Percentiles rank a stretch among this genome's conserved stretches.
Conservation (phyloP, 2,329 filamentous ascomycete genomes). For the Ophiocordyceps camponoti-saundersi region DNA sequence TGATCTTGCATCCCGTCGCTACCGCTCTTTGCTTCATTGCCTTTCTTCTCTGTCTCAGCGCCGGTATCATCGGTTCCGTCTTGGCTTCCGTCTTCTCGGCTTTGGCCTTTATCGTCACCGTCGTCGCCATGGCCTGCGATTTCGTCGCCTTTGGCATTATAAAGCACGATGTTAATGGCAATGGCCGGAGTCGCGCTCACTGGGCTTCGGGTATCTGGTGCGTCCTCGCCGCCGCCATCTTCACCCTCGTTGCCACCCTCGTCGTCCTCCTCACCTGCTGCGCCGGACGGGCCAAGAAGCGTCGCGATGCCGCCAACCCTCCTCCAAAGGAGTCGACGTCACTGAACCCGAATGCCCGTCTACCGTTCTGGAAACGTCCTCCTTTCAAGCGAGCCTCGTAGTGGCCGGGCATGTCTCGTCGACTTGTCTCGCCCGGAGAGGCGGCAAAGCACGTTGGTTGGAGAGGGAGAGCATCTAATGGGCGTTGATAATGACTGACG, state of each 20-base stretch:
- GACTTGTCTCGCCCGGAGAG: neutral
- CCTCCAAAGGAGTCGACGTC: constrained; percentile 2
- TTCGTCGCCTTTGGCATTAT: constrained; percentile 40
- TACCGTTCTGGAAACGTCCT: constrained; percentile 6
- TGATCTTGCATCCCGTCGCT: constrained; percentile 47
- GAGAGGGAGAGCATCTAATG: no score
- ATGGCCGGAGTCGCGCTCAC: constrained; percentile 24
- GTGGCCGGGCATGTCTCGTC: neutral
- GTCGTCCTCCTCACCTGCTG: constrained; percentile 47
- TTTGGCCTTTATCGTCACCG: constrained; percentile 30
- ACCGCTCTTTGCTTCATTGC: constrained; percentile 39
- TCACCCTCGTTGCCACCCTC: constrained; percentile 34
- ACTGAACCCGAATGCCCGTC: constrained; percentile 1
- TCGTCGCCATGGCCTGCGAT: constrained; percentile 35
- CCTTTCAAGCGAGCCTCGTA: neutral
- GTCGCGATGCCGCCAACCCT: constrained; percentile 11
- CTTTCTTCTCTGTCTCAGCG: constrained; percentile 35
- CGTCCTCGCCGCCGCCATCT: constrained; percentile 35
- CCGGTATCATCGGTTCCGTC: constrained; percentile 34
- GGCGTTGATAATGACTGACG: no score
- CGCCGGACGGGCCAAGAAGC: constrained; percentile 24
- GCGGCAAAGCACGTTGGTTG: no score
- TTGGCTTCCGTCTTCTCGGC: constrained; percentile 31
- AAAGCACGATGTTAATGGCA: constrained; percentile 33
- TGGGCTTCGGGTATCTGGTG: constrained; percentile 43